Evolutionary conservation across 345 rosid genomes (phyloP), one percentile per base, ranked within the genome.

Genomic region (Sonneratia alba): DNA sequence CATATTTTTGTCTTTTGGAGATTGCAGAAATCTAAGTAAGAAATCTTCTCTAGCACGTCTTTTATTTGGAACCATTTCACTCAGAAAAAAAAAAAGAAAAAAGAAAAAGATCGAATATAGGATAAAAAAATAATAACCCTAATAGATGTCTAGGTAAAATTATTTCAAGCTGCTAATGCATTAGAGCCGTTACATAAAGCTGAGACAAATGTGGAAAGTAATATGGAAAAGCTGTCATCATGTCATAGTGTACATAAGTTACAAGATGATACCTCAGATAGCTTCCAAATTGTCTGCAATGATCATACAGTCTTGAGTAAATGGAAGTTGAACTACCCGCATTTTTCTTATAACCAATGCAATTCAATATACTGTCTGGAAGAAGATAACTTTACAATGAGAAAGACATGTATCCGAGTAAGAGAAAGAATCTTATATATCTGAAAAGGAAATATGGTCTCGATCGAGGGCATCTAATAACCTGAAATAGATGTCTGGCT

Each of bases 281-380:
- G 83, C 79, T 72, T 82, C 89, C 97, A 79, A 87, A 91, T 61
- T 76, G 83, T 72, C 74, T 80, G 71, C 88, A 91, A 80, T 91
- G 96, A 76, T 81, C 87, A 71, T 80, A 85, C 72, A 94, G 84
- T 77, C 83, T 81, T 27, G 74, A 78, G 77, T 78, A 84, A 43
- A 73, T 81, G 72, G 76, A 75, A 27, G 67, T 69, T 71, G 74
- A 71, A 74, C 59, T 40, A 67, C 75, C 73, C 51, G 69, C 49
- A 77, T 72, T 76, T 56, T 78, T 85, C 74, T 81, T 85, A 72
- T 74, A 82, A 71, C 89, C 90, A 74, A 94, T 76, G 68, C 55
- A 82, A 66, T 81, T 79, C 79, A 88, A 77, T 71, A 87, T 76
- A 70, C 62, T 51, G 38, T 80, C 97, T 91, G 86, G 76, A 22